A percentile compares a stretch with the other conserved stretches of the same genome.
phyloP scores from a whole-genome alignment of 768 basidiomycete species.

The Pilatotrama ljubarskyi region DNA sequence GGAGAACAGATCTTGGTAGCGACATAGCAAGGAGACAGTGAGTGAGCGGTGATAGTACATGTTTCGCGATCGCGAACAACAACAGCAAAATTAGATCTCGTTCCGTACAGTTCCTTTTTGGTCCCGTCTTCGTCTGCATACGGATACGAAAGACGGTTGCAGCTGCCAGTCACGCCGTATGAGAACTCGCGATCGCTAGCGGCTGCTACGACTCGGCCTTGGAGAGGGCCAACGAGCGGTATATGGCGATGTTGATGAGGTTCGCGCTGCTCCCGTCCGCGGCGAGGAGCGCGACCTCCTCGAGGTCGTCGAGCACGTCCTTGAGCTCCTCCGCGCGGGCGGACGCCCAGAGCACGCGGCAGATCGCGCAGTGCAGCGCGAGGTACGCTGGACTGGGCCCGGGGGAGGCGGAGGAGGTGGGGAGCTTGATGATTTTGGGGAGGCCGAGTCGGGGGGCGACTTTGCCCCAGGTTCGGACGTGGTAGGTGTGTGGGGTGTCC shows the following conservation, averaged over 20 bases:
- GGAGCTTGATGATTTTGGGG: conserved; percentile 15
- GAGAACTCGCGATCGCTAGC: no score
- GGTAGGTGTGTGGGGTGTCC: conserved; percentile 10
- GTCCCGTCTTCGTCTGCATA: no score
- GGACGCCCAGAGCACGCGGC: conserved; percentile 15
- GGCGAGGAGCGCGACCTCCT: conserved; percentile 19
- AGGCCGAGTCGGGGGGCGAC: conserved; percentile 19
- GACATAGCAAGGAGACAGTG: background rate
- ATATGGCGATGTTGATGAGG: conserved; percentile 20
- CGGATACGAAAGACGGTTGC: no score
- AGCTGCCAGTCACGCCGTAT: no score
- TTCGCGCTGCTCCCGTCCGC: conserved; percentile 17
- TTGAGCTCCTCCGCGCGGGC: conserved; percentile 17
- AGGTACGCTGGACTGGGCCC: conserved; percentile 16
- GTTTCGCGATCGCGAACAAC: background rate
- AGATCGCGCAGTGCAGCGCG: conserved; percentile 18
- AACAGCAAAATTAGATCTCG: background rate
- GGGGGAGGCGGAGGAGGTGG: background rate
- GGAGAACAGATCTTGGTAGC: no score
- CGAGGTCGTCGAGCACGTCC: conserved; percentile 18
- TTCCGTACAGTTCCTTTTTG: no score
- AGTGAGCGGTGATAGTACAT: background rate
- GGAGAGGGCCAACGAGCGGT: conserved; percentile 10
- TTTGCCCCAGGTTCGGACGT: conserved; percentile 18
- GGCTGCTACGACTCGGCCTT: background rate